Evolutionary conservation across 1,139 yeast species (phyloP).

Genomic region (Pichia sp.): DNA sequence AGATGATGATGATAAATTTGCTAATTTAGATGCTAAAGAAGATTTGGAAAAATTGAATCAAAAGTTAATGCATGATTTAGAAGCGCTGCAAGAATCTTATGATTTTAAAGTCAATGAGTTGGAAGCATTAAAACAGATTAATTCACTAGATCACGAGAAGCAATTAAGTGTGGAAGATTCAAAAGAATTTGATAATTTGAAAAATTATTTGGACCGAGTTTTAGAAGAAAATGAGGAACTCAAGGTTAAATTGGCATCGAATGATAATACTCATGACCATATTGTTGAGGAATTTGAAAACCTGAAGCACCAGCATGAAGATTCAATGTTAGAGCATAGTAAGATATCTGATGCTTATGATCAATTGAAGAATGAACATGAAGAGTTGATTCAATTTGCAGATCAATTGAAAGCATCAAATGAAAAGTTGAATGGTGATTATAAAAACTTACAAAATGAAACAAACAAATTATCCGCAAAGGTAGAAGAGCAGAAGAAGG

Average conservation of each 20-base stretch:
- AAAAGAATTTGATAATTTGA: slow-evolving; percentile 10
- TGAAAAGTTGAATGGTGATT: slow-evolving; percentile 16
- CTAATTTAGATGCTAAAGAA: background rate
- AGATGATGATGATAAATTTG: background rate
- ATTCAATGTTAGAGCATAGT: slow-evolving; percentile 3
- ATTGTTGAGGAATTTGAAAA: slow-evolving; percentile 1
- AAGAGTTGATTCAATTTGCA: slow-evolving; percentile 11
- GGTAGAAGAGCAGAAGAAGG: background rate
- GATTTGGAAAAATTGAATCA: slow-evolving; percentile 1
- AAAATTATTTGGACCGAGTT: slow-evolving; percentile 13
- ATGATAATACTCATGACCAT: background rate
- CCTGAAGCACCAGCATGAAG: slow-evolving; percentile 1
- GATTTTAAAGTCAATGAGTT: slow-evolving; percentile 6
- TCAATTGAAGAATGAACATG: slow-evolving; percentile 5
- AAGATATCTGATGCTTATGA: slow-evolving; percentile 1
- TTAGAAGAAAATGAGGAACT: slow-evolving; percentile 10
- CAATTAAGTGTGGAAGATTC: slow-evolving; percentile 9
- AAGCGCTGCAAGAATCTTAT: slow-evolving; percentile 3
- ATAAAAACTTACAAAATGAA: slow-evolving; percentile 1
- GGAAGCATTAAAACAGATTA: slow-evolving; percentile 6
- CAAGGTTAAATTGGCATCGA: slow-evolving; percentile 1
- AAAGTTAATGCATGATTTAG: slow-evolving; percentile 5
- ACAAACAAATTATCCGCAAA: background rate
- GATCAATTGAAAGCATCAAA: background rate
- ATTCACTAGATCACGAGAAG: slow-evolving; percentile 8